Conservation (phyloP, 345 rosid genomes). For the Excoecaria agallocha region DNA sequence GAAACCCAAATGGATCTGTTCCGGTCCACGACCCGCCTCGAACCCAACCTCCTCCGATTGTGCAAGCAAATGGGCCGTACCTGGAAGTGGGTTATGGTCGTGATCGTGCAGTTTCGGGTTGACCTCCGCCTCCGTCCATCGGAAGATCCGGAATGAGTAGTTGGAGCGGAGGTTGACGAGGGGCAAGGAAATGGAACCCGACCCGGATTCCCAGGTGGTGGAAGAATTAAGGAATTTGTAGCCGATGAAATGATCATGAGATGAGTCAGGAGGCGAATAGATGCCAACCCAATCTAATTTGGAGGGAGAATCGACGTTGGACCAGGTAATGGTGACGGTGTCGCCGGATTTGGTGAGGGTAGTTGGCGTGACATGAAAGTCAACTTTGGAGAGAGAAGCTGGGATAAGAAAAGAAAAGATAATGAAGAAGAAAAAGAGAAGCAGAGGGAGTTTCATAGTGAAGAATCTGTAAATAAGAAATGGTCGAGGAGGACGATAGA, state of each 20-base stretch:
- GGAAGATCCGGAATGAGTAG: slow-evolving; percentile 91
- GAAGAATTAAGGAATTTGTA: slow-evolving; percentile 68
- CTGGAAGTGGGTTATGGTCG: slow-evolving; percentile 82
- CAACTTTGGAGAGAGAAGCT: slow-evolving; percentile 30
- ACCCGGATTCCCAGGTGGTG: slow-evolving; percentile 58
- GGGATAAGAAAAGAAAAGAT: slow-evolving; percentile 20
- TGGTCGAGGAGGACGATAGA: no score
- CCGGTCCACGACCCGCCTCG: slow-evolving; percentile 45
- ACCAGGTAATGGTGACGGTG: slow-evolving; percentile 57
- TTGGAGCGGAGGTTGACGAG: slow-evolving; percentile 67
- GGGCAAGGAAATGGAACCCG: slow-evolving; percentile 69
- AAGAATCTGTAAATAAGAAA: no score
- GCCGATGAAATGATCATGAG: slow-evolving; percentile 63
- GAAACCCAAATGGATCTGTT: slow-evolving; percentile 74
- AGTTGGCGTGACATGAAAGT: slow-evolving; percentile 47
- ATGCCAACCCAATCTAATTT: slow-evolving; percentile 83
- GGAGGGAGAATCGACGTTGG: slow-evolving; percentile 68
- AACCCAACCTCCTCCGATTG: slow-evolving; percentile 47
- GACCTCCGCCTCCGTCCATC: slow-evolving; percentile 66
- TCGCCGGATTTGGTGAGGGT: slow-evolving; percentile 60
- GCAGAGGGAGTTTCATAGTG: neutral
- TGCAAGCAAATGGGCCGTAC: slow-evolving; percentile 54
- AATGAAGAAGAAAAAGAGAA: slow-evolving; percentile 29
- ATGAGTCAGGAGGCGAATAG: slow-evolving; percentile 82
- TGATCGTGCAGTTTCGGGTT: slow-evolving; percentile 58